Conservation (phyloP, 306 rosid genomes). For the Corylus heterophylla region DNA sequence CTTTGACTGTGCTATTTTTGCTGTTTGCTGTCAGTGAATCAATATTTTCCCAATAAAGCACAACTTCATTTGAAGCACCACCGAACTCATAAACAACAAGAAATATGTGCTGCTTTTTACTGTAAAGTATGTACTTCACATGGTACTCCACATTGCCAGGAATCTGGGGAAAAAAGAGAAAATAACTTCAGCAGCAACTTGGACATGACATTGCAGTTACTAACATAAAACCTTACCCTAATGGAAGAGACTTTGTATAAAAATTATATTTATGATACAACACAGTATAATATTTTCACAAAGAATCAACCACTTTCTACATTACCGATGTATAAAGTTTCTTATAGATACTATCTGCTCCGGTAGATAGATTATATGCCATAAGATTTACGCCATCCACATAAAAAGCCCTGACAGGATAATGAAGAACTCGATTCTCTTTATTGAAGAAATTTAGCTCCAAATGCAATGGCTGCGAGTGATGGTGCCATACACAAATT, state of each 20-base stretch:
- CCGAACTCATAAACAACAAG: conserved; percentile 82
- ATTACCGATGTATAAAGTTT: conserved; percentile 86
- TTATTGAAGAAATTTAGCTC: conserved; percentile 94
- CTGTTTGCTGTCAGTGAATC: conserved; percentile 55
- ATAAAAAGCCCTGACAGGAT: conserved; percentile 88
- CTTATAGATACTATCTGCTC: conserved; percentile 76
- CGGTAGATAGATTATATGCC: conserved; percentile 80
- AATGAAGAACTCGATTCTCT: conserved; percentile 95
- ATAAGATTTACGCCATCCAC: conserved; percentile 81
- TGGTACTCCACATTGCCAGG: conserved; percentile 86
- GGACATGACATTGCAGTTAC: conserved; percentile 18
- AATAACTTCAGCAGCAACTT: conserved; percentile 31
- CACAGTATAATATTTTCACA: conserved; percentile 24
- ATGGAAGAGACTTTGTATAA: conserved; percentile 16
- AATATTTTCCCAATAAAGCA: conserved; percentile 80
- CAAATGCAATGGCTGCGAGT: conserved; percentile 86
- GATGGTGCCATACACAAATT: conserved; percentile 30
- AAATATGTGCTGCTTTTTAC: conserved; percentile 79
- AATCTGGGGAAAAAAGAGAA: conserved; percentile 51
- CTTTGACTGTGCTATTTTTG: conserved; percentile 80
- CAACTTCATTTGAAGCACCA: conserved; percentile 76
- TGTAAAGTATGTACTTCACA: conserved; percentile 67
- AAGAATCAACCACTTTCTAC: conserved; percentile 24
- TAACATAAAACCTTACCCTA: conserved; percentile 15
- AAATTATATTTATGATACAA: conserved; percentile 21